phyloP scores from a whole-genome alignment of 169 alveolate species.

The Cryptosporidium xiaoi region DNA sequence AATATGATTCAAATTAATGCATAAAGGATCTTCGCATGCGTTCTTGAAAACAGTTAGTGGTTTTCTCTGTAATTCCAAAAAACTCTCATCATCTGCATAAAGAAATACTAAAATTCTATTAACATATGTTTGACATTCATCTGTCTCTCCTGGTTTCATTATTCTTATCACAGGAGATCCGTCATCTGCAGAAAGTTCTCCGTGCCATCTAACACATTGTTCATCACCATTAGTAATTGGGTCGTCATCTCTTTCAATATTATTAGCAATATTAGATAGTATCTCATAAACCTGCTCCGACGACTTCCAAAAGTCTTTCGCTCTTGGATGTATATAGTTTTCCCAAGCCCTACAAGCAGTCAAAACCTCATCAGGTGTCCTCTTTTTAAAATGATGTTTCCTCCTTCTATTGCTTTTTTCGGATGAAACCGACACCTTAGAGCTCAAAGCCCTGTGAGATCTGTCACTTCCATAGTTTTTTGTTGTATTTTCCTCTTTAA shows the following conservation, averaged over 20 bases:
- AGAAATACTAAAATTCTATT: conserved; percentile 89
- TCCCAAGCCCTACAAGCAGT: conserved; percentile 90
- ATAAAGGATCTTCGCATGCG: conserved; percentile 90
- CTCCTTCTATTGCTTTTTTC: neutral
- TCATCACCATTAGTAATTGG: conserved; percentile 90
- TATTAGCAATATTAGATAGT: conserved; percentile 86
- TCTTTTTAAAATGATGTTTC: conserved; percentile 77
- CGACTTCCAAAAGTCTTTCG: conserved; percentile 89
- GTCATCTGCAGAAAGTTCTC: conserved; percentile 85
- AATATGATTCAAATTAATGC: conserved; percentile 90
- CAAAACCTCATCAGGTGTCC: conserved; percentile 89
- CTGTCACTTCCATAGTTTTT: conserved; percentile 61
- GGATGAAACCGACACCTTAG: conserved; percentile 48
- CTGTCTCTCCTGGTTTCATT: conserved; percentile 85
- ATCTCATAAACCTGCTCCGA: conserved; percentile 85
- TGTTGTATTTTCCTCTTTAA: conserved; percentile 25
- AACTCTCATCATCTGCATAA: conserved; percentile 89
- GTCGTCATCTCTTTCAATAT: conserved; percentile 85
- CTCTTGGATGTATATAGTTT: conserved; percentile 92
- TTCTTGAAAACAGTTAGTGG: conserved; percentile 87
- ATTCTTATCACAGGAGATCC: conserved; percentile 88
- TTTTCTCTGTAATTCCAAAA: conserved; percentile 86
- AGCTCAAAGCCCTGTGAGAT: conserved; percentile 61
- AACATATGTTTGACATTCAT: conserved; percentile 87
- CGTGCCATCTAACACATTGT: conserved; percentile 90